Base-by-base conservation (phyloP, 306 rosid genomes). In the Arachis hypogaea region DNA sequence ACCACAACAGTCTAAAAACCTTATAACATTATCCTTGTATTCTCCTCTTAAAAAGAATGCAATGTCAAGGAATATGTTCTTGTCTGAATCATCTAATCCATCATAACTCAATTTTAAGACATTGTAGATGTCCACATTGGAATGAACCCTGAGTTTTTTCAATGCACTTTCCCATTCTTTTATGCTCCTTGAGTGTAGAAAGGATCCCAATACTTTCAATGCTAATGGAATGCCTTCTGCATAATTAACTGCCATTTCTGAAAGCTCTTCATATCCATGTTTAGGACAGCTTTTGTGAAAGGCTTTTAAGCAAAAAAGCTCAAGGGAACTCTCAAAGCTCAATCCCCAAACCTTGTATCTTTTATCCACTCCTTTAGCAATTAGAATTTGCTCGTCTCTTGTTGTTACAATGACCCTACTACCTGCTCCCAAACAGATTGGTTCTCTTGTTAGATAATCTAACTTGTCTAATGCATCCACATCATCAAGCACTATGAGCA, bases 371-470 rank as follows among this genome's bases (percentile, higher is more conserved):
- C 9, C 4, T 7, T 0, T 18, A 7, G 38, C 38, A 2, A 33
- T 33, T 33, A 63, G 68, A 12, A 63, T 14, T 10, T 63, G 68
- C 12, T 16, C 8, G 7, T 63, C 51, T 40, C 51, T n/a, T 1
- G 68, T 63, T 63, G 36, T 63, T 8, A 63, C 9, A 7, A 63
- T 44, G 14, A 64, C 8, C 29, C 3, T 64, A 16, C 69, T 64
- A 16, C 5, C 14, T 4, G 36, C 8, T 4, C 54, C 40, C 1
- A 64, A 0, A 14, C 6, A 9, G 22, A 4, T 1, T 5, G 2
- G 3, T 18, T 49, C 54, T 11, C n/a, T 11, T 10, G 9, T 30
- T 44, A 64, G 9, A 16, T 43, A 2, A 5, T 64, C 69, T 16
- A 64, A 9, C 22, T 64, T 52, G 2, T 64, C 4, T 3, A 4